Evolutionary conservation across 805 yeast genomes (phyloP).

Genomic region (Sugiyamaella boreocaroliniensis): DNA sequence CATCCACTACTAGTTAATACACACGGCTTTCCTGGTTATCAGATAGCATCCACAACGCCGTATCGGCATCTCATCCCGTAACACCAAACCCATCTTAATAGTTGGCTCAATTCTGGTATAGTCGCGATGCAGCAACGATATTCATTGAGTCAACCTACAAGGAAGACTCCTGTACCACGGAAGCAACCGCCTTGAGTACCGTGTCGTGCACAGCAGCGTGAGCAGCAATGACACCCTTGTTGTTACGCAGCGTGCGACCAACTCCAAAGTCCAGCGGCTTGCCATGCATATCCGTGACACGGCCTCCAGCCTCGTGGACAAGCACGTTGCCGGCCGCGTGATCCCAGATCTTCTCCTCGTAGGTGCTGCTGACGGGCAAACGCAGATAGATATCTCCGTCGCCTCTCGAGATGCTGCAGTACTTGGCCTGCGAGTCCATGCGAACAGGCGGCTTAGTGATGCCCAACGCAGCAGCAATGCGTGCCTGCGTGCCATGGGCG

Average conservation of each 20-base stretch:
- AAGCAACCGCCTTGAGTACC: slow-evolving; percentile 39
- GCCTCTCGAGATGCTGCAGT: slow-evolving; percentile 85
- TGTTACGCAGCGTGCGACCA: slow-evolving; percentile 66
- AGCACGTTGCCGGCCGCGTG: slow-evolving; percentile 94
- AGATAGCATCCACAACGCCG: too few species aligned
- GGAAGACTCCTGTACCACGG: not conserved
- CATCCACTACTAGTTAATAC: too few species aligned
- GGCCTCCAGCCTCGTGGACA: slow-evolving; percentile 85
- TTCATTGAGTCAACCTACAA: too few species aligned
- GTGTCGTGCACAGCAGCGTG: slow-evolving; percentile 40
- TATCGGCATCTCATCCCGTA: too few species aligned
- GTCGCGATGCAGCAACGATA: too few species aligned
- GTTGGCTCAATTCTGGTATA: too few species aligned
- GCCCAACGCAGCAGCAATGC: slow-evolving; percentile 57
- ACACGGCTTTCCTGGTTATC: too few species aligned
- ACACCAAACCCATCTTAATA: too few species aligned
- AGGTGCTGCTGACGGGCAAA: slow-evolving; percentile 66
- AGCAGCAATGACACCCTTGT: slow-evolving; percentile 93
- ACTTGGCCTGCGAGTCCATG: slow-evolving; percentile 93
- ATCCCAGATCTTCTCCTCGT: slow-evolving; percentile 96
- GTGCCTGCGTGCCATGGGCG: slow-evolving; percentile 76
- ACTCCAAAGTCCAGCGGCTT: slow-evolving; percentile 67
- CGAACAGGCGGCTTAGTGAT: slow-evolving; percentile 58
- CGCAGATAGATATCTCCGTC: slow-evolving; percentile 89
- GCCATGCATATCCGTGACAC: slow-evolving; percentile 80